Base-by-base conservation (phyloP, 2,329 filamentous ascomycete genomes). In the Arthrobotrys megalospora region DNA sequence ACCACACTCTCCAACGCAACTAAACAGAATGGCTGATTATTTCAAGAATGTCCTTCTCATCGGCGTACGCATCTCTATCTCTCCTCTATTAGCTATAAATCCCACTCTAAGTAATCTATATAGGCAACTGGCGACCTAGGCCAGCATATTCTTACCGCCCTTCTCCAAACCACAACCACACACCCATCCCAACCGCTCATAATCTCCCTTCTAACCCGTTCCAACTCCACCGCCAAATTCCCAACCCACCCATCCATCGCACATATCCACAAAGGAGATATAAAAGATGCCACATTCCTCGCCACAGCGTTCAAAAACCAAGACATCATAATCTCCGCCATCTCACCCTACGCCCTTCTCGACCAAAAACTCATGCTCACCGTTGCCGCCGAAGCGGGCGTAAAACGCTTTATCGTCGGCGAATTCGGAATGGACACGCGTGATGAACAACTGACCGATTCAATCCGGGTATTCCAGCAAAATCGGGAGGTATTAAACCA, bases 391-490 rank as follows among this genome's bases (percentile, higher is more conserved):
- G 8, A 62, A 34, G 65, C 47, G 43, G 53, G 65, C 7, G 71
- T 76, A 5, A 76, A 76, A 38, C 16, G 65, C 2, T 76, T 76
- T 64, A 16, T 76, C 11, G 2, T 69, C 11, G 55, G 53, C 4
- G 71, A 76, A 36, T 76, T 68, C 32, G 71, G 63, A 14, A 41
- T 53, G 38, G 71, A 68, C 47, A 68, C 63, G 4, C 14, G 60
- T 3, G 53, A 76, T 12, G 53, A 60, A 28, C 14, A 21, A 12
- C 43, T 60, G 7, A 65, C 71, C 3, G 64, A 76, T 34, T 45
- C 52, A 3, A 65, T 52, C 6, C 5, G 34, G 6, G 55, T 68
- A 10, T 68, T 68, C 16, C 41, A 53, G 14, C 53, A 63, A 36
- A 71, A 71, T 14, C 28, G 67, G 10, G 34, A 28, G 11, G 67